phyloP scores from a whole-genome alignment of 1,139 yeast species.

The Geotrichum siamense region DNA sequence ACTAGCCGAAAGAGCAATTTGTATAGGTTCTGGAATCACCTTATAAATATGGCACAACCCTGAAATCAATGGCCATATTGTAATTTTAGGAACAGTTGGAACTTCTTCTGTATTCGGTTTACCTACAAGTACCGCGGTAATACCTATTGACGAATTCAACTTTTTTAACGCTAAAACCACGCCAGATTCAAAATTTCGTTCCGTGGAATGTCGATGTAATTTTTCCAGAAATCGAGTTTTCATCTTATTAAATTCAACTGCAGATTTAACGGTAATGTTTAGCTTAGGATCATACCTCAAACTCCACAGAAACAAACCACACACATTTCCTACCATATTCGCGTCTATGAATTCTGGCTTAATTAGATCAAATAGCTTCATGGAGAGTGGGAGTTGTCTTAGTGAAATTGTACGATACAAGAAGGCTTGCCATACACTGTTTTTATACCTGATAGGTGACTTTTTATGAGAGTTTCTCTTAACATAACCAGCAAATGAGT shows the following conservation, averaged over 20 bases:
- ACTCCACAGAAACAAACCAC: neutral
- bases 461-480: neutral
- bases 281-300: neutral
- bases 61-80: neutral
- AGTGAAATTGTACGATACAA: neutral
- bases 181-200: neutral
- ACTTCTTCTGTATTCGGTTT: no score
- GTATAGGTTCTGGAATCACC: neutral
- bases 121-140: neutral
- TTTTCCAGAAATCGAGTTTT: neutral
- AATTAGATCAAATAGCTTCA: neutral
- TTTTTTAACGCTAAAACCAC: neutral
- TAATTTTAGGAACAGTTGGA: neutral
- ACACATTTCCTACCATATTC: neutral
- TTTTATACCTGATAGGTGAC: constrained; percentile 2
- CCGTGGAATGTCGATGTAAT: neutral
- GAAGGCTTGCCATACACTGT: constrained; percentile 8
- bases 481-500: neutral
- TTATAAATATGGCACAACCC: neutral
- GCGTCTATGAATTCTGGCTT: neutral
- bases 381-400: neutral
- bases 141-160: neutral
- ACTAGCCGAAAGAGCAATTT: constrained; percentile 5
- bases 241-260: neutral
- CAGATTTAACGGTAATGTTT: neutral